Evolutionary conservation across 2,329 filamentous ascomycete genomes (phyloP).

Genomic region (Colletotrichum acutatum): DNA sequence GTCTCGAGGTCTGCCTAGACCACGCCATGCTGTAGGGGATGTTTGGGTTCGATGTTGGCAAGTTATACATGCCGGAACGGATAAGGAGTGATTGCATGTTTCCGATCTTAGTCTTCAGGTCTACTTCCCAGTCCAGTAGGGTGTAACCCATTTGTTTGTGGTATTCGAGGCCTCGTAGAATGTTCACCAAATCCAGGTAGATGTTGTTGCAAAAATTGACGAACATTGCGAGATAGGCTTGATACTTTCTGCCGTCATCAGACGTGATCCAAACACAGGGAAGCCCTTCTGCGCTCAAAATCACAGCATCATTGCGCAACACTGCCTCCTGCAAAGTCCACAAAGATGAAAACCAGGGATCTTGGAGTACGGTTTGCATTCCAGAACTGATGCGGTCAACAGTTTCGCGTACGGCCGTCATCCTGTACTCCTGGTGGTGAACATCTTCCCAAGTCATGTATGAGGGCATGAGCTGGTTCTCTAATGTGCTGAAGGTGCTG

Average conservation of each 20-base stretch:
- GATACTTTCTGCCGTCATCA: neutral
- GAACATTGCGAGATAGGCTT: neutral
- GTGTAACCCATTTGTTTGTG: neutral
- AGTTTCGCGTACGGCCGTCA: neutral
- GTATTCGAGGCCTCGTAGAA: neutral
- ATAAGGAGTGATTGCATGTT: neutral
- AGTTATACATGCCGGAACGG: neutral
- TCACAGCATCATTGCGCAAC: neutral
- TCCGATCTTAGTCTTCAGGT: neutral
- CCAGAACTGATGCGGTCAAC: neutral
- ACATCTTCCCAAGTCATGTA: neutral
- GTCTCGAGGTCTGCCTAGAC: neutral
- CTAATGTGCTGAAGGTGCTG: neutral
- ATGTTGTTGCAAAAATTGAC: neutral
- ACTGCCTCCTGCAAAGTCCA: neutral
- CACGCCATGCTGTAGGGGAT: neutral
- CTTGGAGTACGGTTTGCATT: neutral
- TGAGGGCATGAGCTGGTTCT: neutral
- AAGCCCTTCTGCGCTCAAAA: neutral
- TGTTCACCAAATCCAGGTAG: neutral
- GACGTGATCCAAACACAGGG: neutral
- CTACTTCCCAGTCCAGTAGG: neutral
- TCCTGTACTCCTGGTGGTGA: neutral
- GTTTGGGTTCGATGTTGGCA: neutral
- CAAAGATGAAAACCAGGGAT: neutral